Conservation (phyloP, 2,329 filamentous ascomycete species). For the Alternaria sp. region DNA sequence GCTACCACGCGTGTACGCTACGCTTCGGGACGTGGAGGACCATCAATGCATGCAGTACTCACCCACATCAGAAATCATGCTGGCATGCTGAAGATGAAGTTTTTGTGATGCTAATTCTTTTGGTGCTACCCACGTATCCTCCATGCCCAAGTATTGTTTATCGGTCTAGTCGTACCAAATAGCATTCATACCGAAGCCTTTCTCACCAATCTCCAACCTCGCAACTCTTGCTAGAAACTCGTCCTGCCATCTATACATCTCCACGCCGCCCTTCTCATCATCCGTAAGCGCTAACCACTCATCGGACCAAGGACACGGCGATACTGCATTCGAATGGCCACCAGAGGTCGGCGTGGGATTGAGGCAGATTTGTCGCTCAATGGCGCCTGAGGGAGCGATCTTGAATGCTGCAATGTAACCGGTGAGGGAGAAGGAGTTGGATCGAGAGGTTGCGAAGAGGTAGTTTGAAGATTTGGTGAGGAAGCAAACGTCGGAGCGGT, state of each 20-base stretch:
- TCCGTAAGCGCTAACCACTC: constrained; percentile 92
- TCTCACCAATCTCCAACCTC: constrained; percentile 77
- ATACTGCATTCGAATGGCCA: constrained; percentile 87
- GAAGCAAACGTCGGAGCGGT: constrained; percentile 84
- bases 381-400: constrained; percentile 70
- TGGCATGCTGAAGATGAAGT: background rate
- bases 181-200: constrained; percentile 96
- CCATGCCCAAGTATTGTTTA: background rate
- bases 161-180: constrained; percentile 80
- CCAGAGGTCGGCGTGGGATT: constrained; percentile 87
- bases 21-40: constrained; percentile 6
- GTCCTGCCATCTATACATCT: constrained; percentile 86
- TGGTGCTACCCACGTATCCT: background rate
- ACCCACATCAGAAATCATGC: background rate
- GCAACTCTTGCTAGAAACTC: constrained; percentile 82
- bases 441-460: constrained; percentile 83
- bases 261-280: constrained; percentile 84
- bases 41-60: background rate
- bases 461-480: constrained; percentile 73
- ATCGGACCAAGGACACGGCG: constrained; percentile 81
- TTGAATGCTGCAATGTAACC: constrained; percentile 85
- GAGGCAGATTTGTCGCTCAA: constrained; percentile 79
- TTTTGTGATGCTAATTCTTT: background rate
- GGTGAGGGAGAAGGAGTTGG: constrained; percentile 76
- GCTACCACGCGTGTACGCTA: background rate